These are phyloP conservation scores for Cutaneotrichosporon spelunceum DNA, from an alignment of 1,284 basidiomycete genomes.

Conservation along the genomic window DNA sequence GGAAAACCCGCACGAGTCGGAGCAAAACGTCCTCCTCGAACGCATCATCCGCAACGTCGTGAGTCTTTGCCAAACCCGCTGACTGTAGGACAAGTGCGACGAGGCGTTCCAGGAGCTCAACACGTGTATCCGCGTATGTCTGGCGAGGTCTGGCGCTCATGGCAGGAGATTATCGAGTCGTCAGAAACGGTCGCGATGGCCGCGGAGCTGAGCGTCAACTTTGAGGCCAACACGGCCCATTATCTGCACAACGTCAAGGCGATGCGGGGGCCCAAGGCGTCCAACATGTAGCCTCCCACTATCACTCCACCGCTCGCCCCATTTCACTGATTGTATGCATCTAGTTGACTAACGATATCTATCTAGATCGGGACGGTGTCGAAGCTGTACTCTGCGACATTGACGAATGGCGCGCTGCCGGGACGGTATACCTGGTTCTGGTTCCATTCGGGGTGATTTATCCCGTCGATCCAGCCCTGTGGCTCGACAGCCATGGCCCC, in stretches of 20 bases:
- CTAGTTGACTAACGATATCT: constrained; percentile 3
- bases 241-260: constrained; percentile 64
- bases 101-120: constrained; percentile 51
- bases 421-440: constrained; percentile 32
- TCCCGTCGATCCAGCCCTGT: constrained; percentile 33
- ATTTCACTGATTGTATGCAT: constrained; percentile 13
- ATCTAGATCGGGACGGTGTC: constrained; percentile 15
- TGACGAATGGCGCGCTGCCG: constrained; percentile 24
- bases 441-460: constrained; percentile 39
- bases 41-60: constrained; percentile 87
- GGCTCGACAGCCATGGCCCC: constrained; percentile 41
- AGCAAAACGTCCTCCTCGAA: constrained; percentile 81
- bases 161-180: constrained; percentile 41
- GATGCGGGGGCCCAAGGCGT: constrained; percentile 37
- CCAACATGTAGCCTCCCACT: not conserved
- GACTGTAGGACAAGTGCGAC: constrained; percentile 49
- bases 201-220: constrained; percentile 72
- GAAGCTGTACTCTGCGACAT: constrained; percentile 35
- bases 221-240: constrained; percentile 79
- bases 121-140: constrained; percentile 44
- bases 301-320: not conserved
- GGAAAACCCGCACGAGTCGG: constrained; percentile 88
- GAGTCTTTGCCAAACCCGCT: constrained; percentile 35
- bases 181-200: constrained; percentile 61
- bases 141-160: not conserved